Conservation (phyloP, 2,329 filamentous ascomycete species). For the Paecilomyces fulvus region DNA sequence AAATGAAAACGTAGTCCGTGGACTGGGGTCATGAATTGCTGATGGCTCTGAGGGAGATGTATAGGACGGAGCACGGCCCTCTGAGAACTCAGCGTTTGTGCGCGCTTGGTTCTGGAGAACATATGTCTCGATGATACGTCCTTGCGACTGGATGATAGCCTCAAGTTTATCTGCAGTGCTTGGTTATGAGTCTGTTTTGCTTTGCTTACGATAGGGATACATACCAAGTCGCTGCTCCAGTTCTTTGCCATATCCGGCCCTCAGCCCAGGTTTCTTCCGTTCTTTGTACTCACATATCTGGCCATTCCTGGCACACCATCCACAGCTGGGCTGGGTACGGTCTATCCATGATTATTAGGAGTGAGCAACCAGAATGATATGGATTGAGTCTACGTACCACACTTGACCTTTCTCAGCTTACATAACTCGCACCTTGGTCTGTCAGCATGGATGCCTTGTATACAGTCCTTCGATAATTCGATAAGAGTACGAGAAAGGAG, state of each 20-base stretch:
- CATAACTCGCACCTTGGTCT: slow-evolving; percentile 33
- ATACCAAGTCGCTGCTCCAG: slow-evolving; percentile 57
- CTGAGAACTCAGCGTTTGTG: slow-evolving; percentile 16
- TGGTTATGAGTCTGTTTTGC: background rate
- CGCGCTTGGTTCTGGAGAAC: slow-evolving; percentile 33
- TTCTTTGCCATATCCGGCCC: slow-evolving; percentile 62
- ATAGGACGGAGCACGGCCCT: slow-evolving; percentile 20
- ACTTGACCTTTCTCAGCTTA: slow-evolving; percentile 39
- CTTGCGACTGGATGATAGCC: slow-evolving; percentile 56
- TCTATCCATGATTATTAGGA: slow-evolving; percentile 23
- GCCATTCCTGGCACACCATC: slow-evolving; percentile 61
- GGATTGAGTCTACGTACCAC: slow-evolving; percentile 24
- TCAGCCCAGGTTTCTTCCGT: slow-evolving; percentile 59
- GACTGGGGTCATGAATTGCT: slow-evolving; percentile 46
- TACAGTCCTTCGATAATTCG: background rate
- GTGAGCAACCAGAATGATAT: background rate
- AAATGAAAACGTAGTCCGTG: slow-evolving; percentile 51
- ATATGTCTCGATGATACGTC: slow-evolving; percentile 56
- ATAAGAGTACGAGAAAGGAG: background rate
- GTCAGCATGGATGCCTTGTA: slow-evolving; percentile 12
- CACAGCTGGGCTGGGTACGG: slow-evolving; percentile 53
- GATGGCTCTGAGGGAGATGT: slow-evolving; percentile 45
- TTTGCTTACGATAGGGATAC: slow-evolving; percentile 1
- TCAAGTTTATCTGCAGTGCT: slow-evolving; percentile 52
- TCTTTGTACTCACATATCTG: slow-evolving; percentile 61